A percentile compares a stretch with the other conserved stretches of the same genome.
Conservation (phyloP, 106 monocot species). For the Dendrobium nobile region DNA sequence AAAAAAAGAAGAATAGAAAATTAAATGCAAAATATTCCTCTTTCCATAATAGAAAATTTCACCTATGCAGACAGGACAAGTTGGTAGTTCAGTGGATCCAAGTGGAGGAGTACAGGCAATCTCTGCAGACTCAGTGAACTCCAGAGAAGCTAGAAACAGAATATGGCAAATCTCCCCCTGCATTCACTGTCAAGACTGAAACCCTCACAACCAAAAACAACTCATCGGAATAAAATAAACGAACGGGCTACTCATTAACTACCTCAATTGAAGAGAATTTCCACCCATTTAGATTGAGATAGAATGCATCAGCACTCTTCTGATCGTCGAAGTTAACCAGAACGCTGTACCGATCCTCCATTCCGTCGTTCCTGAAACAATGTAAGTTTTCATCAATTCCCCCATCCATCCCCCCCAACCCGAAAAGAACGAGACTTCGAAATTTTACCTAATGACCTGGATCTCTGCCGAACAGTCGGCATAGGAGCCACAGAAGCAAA, state of each 20-base stretch:
- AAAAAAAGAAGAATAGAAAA: background rate
- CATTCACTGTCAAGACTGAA: constrained; percentile 1
- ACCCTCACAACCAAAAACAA: background rate
- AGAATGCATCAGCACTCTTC: constrained; percentile 71
- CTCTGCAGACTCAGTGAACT: constrained; percentile 56
- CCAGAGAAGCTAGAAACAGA: constrained; percentile 55
- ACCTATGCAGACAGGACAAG: constrained; percentile 92
- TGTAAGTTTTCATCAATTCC: background rate
- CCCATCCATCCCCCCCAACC: background rate
- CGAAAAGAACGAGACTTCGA: background rate
- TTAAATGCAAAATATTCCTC: background rate
- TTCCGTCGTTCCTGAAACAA: constrained; percentile 61
- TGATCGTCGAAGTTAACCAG: constrained; percentile 70
- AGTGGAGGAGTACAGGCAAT: constrained; percentile 45
- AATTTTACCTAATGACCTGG: constrained; percentile 54
- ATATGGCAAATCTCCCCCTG: constrained; percentile 90
- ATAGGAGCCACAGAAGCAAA: constrained; percentile 56
- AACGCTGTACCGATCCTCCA: constrained; percentile 85
- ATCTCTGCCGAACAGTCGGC: constrained; percentile 35
- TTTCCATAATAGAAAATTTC: background rate
- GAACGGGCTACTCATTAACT: background rate
- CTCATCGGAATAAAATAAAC: background rate
- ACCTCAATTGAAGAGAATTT: constrained; percentile 66
- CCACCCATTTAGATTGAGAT: constrained; percentile 77
- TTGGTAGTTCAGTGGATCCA: constrained; percentile 75